Evolutionary conservation across 2,329 filamentous ascomycete genomes (phyloP).

Genomic region (Xylariales sp.): DNA sequence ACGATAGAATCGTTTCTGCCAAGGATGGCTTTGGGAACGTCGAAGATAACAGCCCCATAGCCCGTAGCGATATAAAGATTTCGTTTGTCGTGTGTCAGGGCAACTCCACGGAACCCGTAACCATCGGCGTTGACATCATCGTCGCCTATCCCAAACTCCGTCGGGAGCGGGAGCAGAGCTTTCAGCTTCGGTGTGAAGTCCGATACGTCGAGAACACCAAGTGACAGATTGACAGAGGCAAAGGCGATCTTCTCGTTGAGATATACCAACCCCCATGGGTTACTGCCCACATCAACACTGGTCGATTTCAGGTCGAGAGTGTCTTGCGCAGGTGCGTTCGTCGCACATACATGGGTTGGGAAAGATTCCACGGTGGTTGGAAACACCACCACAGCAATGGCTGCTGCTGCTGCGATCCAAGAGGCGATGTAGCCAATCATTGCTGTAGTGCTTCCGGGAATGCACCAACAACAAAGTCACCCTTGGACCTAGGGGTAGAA

Average conservation of each 20-base stretch:
- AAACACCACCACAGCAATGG: no score
- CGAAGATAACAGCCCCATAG: slow-evolving; percentile 3
- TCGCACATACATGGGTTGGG: no score
- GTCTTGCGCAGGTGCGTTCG: not conserved
- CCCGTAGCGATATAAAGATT: slow-evolving; percentile 5
- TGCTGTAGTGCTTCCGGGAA: no score
- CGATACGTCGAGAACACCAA: slow-evolving; percentile 1
- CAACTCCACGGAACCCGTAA: slow-evolving; percentile 6
- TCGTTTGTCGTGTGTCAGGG: not conserved
- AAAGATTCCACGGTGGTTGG: no score
- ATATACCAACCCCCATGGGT: not conserved
- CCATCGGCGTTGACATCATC: not conserved
- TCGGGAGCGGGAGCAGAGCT: not conserved
- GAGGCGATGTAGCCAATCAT: no score
- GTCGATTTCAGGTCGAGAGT: not conserved
- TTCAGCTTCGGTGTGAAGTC: slow-evolving; percentile 2
- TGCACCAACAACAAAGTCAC: no score
- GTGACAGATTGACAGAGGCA: slow-evolving; percentile 4
- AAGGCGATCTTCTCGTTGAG: slow-evolving; percentile 1
- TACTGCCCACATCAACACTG: not conserved
- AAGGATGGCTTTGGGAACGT: not conserved
- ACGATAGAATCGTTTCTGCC: slow-evolving; percentile 2
- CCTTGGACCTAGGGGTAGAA: no score
- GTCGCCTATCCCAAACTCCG: slow-evolving; percentile 1
- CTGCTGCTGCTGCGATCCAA: no score